Evolutionary conservation across 495 filamentous ascomycete genomes (phyloP), one percentile per base, ranked within the genome.

Genomic region (Penicilliopsis zonata): DNA sequence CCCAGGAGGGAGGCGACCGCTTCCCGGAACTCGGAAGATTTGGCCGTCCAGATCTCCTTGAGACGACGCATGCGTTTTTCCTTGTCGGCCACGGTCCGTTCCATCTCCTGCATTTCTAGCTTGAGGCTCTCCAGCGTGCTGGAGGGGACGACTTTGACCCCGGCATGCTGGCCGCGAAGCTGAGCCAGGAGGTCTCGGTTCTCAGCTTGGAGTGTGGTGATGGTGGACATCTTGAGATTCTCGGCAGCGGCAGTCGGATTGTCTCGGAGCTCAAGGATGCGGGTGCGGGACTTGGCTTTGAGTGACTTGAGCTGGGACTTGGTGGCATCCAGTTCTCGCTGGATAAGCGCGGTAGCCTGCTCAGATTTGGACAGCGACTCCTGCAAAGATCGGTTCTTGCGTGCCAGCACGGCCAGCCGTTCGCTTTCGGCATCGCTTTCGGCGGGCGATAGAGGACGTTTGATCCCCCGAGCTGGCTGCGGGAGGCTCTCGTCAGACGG

Each of bases 1-100:
- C 90, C 90, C 2, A 99, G 69, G 2, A 94, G 68, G 30, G 73
- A 80, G 41, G 83, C 80, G 21, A 96, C 84, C 2, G 86, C 83
- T 55, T 96, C 84, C 9, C 90, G 80, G 65, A 96, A 94, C 56
- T 96, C 90, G 40, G 76, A 73, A 9, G 79, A 80, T 51, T 95
- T 96, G 36, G 79, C 69, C 2, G 70, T 68, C 77, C 82, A 99
- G 37, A 95, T 87, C 42, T 94, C 78, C 40, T 86, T 88, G 23
- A 94, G 73, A 9, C 90, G 78, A 10, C 75, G 69, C 43, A 81
- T 82, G 27, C 76, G 74, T 55, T 95, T 96, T 41, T 92, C 83
- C 37, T 79, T 77, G 5, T 82, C 79, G 9, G 79, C 79, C n/a
- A 94, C 70, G 8, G 70, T 62, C n/a, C 67, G 60, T 35, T 82